Evolutionary conservation across 2,329 filamentous ascomycete species (phyloP).

Genomic region (Diaporthe sp.): DNA sequence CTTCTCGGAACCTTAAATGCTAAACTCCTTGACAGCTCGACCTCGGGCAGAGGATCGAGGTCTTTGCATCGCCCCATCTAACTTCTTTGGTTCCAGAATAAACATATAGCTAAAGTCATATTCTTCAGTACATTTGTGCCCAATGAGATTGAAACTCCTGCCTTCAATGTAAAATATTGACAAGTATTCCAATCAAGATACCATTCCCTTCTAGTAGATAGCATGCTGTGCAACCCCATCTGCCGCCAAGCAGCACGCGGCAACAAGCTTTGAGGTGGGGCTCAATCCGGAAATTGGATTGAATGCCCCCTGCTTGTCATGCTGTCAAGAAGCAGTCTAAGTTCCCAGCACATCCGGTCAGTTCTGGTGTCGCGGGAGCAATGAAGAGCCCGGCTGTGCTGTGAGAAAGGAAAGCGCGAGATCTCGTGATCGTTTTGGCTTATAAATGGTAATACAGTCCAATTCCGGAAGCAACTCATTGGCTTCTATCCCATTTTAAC

Average conservation of each 20-base stretch:
- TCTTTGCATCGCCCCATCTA: neutral
- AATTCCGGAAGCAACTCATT: too few species aligned
- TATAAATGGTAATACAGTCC: too few species aligned
- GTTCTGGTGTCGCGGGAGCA: neutral
- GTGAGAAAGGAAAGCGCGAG: neutral
- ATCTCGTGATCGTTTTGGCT: neutral
- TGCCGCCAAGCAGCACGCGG: neutral
- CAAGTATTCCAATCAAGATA: neutral
- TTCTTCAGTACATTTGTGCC: neutral
- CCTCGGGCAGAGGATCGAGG: neutral
- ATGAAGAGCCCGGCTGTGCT: neutral
- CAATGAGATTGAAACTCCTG: accelerated
- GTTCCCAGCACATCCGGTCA: neutral
- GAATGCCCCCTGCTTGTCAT: neutral
- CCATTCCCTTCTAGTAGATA: neutral
- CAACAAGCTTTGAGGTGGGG: constrained; percentile 8
- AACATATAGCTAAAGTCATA: neutral
- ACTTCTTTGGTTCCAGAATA: neutral
- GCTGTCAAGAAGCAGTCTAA: neutral
- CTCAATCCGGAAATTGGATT: neutral
- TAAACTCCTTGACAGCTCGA: neutral
- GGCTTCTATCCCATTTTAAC: too few species aligned
- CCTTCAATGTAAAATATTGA: too few species aligned
- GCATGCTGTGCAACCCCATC: neutral
- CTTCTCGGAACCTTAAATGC: constrained; percentile 3